Percentiles rank a stretch among this genome's conserved stretches.
These are phyloP conservation scores for Cryptococcus hybrid DNA, from an alignment of 1,284 basidiomycete species.

Conservation along the genomic window DNA sequence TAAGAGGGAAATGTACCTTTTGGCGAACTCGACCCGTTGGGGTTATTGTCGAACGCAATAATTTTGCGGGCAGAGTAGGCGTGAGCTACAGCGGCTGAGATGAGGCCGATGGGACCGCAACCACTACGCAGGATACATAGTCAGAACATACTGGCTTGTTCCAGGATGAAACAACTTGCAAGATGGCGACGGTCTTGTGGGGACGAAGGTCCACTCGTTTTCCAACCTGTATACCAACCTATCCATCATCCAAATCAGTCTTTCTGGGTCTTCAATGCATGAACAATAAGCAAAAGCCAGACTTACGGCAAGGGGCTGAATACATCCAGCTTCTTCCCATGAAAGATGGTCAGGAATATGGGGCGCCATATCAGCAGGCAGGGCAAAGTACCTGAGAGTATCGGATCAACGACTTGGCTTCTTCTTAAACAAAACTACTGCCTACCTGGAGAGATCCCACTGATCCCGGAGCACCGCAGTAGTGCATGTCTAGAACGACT, in stretches of 20 bases:
- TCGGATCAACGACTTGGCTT: too few relatives aligned
- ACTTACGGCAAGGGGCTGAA: conserved; percentile 85
- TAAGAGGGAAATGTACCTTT: conserved; percentile 56
- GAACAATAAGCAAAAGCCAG: too few relatives aligned
- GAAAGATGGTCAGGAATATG: conserved; percentile 49
- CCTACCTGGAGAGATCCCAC: conserved; percentile 56
- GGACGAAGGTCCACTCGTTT: conserved; percentile 40
- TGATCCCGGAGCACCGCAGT: conserved; percentile 44
- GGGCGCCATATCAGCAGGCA: conserved; percentile 48
- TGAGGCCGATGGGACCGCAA: conserved; percentile 53
- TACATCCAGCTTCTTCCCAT: conserved; percentile 57
- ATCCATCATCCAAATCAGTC: not conserved
- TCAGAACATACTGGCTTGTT: not conserved
- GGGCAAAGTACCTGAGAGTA: conserved; percentile 30
- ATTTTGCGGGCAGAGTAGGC: conserved; percentile 51
- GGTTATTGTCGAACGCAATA: conserved; percentile 64
- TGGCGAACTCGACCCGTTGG: conserved; percentile 72
- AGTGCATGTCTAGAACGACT: conserved; percentile 24
- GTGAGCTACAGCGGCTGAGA: conserved; percentile 52
- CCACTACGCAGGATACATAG: conserved; percentile 21
- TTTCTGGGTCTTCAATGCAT: not conserved
- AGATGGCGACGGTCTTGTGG: conserved; percentile 43
- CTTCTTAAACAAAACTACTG: not conserved
- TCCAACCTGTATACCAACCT: conserved; percentile 45
- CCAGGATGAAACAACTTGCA: conserved; percentile 17